Conservation (phyloP, 306 rosid species). For the Sindora glabra region DNA sequence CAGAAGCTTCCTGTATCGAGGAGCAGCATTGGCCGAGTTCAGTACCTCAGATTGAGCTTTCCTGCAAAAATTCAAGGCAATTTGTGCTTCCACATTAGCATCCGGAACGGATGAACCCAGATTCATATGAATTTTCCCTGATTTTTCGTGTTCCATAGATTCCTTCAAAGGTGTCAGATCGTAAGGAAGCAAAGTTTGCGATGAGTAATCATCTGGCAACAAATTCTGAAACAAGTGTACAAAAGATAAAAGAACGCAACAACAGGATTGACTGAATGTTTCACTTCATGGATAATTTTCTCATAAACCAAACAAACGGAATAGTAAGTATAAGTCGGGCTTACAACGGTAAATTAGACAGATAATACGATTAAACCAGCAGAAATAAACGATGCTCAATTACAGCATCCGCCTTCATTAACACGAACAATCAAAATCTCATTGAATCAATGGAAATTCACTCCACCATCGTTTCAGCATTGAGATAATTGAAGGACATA, state of each 20-base stretch:
- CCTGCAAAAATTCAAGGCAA: constrained; percentile 25
- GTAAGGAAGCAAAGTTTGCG: neutral
- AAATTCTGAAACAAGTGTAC: constrained; percentile 19
- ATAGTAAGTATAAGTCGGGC: too few relatives aligned
- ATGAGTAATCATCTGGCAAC: constrained; percentile 15
- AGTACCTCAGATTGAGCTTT: constrained; percentile 24
- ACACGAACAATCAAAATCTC: too few relatives aligned
- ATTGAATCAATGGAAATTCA: too few relatives aligned
- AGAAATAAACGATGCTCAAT: too few relatives aligned
- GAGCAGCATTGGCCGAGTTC: constrained; percentile 24
- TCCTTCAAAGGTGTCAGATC: neutral
- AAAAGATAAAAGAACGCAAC: neutral
- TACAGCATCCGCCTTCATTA: too few relatives aligned
- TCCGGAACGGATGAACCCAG: neutral
- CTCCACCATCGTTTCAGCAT: too few relatives aligned
- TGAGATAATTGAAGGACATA: too few relatives aligned
- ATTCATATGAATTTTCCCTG: neutral
- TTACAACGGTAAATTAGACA: too few relatives aligned
- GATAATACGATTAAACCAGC: too few relatives aligned
- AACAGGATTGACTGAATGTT: neutral
- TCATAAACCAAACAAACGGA: neutral
- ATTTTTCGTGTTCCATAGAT: too few relatives aligned
- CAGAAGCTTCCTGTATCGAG: constrained; percentile 31
- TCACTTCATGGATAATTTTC: neutral
- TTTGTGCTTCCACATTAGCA: constrained; percentile 30